Conservation (phyloP, 2,329 filamentous ascomycete genomes). For the Calonectria ilicicola region DNA sequence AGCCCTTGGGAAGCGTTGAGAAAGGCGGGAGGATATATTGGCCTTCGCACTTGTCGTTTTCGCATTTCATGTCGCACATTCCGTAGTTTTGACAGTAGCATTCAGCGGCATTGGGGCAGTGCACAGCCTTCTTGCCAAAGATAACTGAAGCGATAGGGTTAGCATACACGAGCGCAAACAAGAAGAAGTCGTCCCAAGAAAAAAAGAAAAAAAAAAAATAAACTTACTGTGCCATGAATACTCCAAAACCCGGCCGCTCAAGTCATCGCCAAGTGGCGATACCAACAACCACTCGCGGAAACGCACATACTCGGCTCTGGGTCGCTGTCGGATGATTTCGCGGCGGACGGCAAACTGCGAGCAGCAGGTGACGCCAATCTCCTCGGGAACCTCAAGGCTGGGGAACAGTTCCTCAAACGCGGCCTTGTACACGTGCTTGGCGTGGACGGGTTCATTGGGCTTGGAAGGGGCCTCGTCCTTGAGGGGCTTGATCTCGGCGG, state of each 20-base stretch:
- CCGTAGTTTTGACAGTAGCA: slow-evolving; percentile 78
- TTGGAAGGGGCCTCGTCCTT: slow-evolving; percentile 51
- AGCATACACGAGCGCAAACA: slow-evolving; percentile 15
- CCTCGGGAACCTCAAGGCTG: slow-evolving; percentile 56
- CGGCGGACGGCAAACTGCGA: slow-evolving; percentile 73
- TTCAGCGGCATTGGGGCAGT: slow-evolving; percentile 70
- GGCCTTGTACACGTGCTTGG: slow-evolving; percentile 55
- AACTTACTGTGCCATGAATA: slow-evolving; percentile 73
- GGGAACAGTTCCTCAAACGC: slow-evolving; percentile 58
- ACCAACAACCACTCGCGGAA: slow-evolving; percentile 71
- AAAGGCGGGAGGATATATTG: slow-evolving; percentile 71
- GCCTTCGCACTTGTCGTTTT: slow-evolving; percentile 61
- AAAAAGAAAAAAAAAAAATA: not conserved
- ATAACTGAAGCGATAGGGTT: slow-evolving; percentile 57
- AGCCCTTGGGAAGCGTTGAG: slow-evolving; percentile 69
- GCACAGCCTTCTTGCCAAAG: slow-evolving; percentile 67
- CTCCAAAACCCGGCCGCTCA: slow-evolving; percentile 71
- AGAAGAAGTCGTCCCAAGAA: not conserved
- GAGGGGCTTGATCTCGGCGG: slow-evolving; percentile 58
- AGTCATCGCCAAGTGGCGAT: slow-evolving; percentile 64
- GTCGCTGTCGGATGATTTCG: slow-evolving; percentile 61
- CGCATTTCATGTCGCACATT: slow-evolving; percentile 62
- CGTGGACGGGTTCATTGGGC: slow-evolving; percentile 48
- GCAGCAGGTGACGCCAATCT: slow-evolving; percentile 71
- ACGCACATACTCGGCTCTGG: slow-evolving; percentile 64